phyloP scores from a whole-genome alignment of 2,329 filamentous ascomycete genomes.

The Magnaporthales sp. region DNA sequence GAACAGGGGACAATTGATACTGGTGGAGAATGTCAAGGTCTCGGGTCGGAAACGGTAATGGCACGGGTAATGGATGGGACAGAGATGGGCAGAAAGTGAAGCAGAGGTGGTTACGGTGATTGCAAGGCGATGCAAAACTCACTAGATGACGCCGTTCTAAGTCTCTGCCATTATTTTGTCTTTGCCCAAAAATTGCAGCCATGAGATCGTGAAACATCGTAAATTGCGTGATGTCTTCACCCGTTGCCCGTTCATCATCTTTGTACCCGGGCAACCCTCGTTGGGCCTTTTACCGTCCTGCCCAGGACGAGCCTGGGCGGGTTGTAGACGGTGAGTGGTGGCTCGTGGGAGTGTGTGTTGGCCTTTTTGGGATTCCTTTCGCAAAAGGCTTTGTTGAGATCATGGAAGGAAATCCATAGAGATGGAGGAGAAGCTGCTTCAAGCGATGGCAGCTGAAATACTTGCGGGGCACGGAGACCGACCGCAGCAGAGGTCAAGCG shows the following conservation, averaged over 20 bases:
- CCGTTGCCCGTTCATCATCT: slow-evolving; percentile 4
- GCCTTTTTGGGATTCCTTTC: background rate
- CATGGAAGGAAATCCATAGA: background rate
- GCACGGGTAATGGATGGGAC: background rate
- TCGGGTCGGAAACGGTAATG: no score
- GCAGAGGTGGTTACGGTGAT: background rate
- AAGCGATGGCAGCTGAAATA: background rate
- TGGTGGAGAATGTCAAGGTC: background rate
- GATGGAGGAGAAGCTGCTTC: background rate
- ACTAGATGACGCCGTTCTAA: slow-evolving; percentile 1
- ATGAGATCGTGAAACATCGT: slow-evolving; percentile 5
- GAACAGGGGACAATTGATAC: background rate
- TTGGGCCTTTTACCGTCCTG: slow-evolving; percentile 7
- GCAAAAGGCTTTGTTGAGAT: background rate
- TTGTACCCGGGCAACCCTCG: slow-evolving; percentile 3
- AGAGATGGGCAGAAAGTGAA: background rate
- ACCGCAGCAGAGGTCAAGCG: background rate
- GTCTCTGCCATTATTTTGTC: background rate
- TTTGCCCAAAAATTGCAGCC: background rate
- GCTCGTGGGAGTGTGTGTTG: background rate
- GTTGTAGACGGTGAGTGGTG: background rate
- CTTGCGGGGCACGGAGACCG: background rate
- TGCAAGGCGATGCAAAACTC: background rate
- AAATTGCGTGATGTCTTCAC: slow-evolving; percentile 4
- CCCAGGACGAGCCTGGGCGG: slow-evolving; percentile 4